Conservation (phyloP, 371 early-diverging fungal genomes). For the Circinella minor region DNA sequence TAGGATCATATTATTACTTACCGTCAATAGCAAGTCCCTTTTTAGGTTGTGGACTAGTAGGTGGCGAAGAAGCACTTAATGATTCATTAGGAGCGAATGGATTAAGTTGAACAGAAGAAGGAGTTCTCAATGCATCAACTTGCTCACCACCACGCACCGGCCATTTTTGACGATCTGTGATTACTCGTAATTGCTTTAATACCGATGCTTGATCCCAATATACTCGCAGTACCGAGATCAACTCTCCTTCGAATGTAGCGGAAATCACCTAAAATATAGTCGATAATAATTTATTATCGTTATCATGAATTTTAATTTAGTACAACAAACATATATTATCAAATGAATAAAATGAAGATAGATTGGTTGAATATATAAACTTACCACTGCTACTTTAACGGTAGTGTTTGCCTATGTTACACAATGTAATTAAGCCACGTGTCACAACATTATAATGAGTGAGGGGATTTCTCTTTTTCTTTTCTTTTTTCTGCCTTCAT, state of each 20-base stretch:
- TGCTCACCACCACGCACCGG: conserved; percentile 45
- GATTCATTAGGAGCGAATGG: conserved; percentile 25
- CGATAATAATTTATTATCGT: too few species aligned
- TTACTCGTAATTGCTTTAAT: conserved; percentile 43
- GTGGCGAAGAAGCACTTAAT: conserved; percentile 13
- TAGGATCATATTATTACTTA: background rate
- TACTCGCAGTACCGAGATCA: conserved; percentile 39
- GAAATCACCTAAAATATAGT: conserved; percentile 37
- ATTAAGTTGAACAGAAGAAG: conserved; percentile 22
- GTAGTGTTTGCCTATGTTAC: conserved; percentile 36
- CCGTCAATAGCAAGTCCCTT: conserved; percentile 15
- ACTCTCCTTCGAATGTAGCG: conserved; percentile 33
- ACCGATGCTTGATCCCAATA: conserved; percentile 55
- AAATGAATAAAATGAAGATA: background rate
- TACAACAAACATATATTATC: background rate
- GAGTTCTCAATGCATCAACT: conserved; percentile 31
- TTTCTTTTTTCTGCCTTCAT: background rate
- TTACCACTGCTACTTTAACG: conserved; percentile 41
- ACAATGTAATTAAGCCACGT: conserved; percentile 22
- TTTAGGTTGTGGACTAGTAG: conserved; percentile 8
- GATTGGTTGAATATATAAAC: background rate
- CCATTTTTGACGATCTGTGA: conserved; percentile 35
- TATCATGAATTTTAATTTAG: too few species aligned
- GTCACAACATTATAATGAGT: conserved; percentile 12
- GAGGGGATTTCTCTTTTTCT: background rate